Evolutionary conservation across 139 green algal species (phyloP).

Genomic region (Chlorella sp.): DNA sequence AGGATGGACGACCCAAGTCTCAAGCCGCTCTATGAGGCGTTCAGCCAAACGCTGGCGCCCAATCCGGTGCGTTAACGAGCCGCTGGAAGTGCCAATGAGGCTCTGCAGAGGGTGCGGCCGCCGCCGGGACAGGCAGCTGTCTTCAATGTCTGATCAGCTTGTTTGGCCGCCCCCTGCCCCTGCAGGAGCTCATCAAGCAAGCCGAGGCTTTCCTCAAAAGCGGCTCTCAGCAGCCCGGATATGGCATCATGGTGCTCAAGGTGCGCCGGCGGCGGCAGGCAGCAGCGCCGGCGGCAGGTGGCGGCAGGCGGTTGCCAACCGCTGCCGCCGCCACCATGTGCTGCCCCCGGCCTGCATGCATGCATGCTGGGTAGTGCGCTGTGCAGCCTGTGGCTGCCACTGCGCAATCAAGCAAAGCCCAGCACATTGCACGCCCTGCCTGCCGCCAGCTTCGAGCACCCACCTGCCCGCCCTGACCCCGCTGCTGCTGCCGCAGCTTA

Average conservation of each 20-base stretch:
- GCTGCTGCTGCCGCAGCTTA: conserved; percentile 59
- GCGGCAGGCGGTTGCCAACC: conserved; percentile 16
- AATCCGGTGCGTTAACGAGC: conserved; percentile 51
- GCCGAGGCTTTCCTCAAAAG: conserved; percentile 84
- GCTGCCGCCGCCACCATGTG: background rate
- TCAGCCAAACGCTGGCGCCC: conserved; percentile 66
- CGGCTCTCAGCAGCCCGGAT: conserved; percentile 70
- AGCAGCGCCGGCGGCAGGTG: background rate
- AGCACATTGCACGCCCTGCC: background rate
- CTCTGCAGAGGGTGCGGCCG: background rate
- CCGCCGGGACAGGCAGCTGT: conserved; percentile 5
- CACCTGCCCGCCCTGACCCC: background rate
- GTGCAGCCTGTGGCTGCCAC: background rate
- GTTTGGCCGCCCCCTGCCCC: background rate
- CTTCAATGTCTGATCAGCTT: background rate
- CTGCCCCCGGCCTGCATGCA: background rate
- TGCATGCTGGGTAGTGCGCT: no score
- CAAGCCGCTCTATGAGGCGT: conserved; percentile 39
- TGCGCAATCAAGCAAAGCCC: background rate
- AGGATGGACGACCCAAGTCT: conserved; percentile 8
- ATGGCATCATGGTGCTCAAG: conserved; percentile 79
- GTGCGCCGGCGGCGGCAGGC: conserved; percentile 44
- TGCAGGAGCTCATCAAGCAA: conserved; percentile 82
- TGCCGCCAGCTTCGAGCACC: background rate
- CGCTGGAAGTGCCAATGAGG: no score